A percentile compares a stretch with the other conserved stretches of the same genome.
These are phyloP conservation scores for Malus hybrid DNA, from an alignment of 331 rosid genomes.

Conservation along the genomic window DNA sequence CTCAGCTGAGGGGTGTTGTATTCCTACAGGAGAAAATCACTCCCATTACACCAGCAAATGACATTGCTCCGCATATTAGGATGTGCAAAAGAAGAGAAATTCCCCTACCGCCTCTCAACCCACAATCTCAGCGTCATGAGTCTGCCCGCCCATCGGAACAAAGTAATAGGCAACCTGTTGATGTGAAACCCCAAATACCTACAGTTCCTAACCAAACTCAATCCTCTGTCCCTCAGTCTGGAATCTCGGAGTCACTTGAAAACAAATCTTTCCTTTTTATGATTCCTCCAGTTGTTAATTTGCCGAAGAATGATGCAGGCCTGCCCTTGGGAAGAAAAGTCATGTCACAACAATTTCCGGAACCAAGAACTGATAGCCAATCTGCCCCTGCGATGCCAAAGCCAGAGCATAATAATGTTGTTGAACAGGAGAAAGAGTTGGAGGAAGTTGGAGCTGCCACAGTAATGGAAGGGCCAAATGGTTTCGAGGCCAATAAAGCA, in stretches of 20 bases:
- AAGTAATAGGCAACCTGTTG: slow-evolving; percentile 24
- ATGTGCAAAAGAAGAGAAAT: slow-evolving; percentile 44
- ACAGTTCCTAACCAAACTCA: slow-evolving; percentile 17
- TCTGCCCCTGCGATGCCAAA: slow-evolving; percentile 3
- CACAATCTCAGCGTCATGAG: slow-evolving; percentile 13
- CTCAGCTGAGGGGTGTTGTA: slow-evolving; percentile 45
- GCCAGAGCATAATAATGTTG: slow-evolving; percentile 17
- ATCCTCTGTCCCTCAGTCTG: not conserved
- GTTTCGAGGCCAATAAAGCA: slow-evolving; percentile 14
- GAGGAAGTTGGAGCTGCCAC: slow-evolving; percentile 16
- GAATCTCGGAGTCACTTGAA: not conserved
- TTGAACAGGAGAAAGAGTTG: slow-evolving; percentile 15
- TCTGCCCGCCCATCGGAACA: slow-evolving; percentile 26
- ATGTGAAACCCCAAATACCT: slow-evolving; percentile 16
- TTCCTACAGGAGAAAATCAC: slow-evolving; percentile 34
- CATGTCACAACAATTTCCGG: slow-evolving; percentile 8
- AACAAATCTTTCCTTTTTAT: not conserved
- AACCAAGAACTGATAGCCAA: slow-evolving; percentile 11
- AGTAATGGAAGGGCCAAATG: slow-evolving; percentile 21
- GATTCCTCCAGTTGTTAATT: not conserved
- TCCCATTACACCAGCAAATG: slow-evolving; percentile 43
- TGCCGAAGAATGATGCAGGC: slow-evolving; percentile 10
- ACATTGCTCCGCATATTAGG: slow-evolving; percentile 42
- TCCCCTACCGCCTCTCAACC: slow-evolving; percentile 26
- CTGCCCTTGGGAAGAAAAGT: slow-evolving; percentile 12